These are phyloP conservation scores for Raddia guianensis DNA, from an alignment of 176 grass and related monocot genomes.

Conservation along the genomic window DNA sequence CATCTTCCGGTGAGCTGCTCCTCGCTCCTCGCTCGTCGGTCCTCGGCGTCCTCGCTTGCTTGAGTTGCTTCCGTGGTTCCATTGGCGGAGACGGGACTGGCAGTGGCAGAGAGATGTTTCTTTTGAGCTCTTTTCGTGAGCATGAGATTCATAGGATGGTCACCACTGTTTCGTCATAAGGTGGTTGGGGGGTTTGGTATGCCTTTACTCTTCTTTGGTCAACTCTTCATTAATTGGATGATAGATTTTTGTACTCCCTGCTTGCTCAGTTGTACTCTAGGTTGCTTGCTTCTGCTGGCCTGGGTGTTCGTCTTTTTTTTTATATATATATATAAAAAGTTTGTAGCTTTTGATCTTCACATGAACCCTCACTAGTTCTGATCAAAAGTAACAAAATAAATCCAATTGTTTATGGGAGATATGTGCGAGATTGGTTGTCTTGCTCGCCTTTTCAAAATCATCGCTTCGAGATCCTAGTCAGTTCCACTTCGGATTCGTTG, in stretches of 20 bases:
- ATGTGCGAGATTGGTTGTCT: neutral
- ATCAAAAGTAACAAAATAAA: neutral
- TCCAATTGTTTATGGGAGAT: neutral
- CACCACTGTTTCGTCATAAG: neutral
- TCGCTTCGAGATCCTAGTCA: constrained; percentile 20
- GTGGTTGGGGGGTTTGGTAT: neutral
- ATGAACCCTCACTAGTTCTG: neutral
- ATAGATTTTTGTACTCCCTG: constrained; percentile 8
- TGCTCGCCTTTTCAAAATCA: neutral
- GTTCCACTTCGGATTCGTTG: constrained; percentile 31
- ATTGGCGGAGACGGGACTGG: neutral
- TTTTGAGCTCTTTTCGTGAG: neutral
- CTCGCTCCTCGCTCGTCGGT: neutral
- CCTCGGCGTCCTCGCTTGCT: neutral
- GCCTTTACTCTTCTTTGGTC: neutral
- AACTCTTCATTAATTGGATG: neutral
- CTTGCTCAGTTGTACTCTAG: neutral
- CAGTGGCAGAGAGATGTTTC: neutral
- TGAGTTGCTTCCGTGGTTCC: constrained; percentile 17
- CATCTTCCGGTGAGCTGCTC: constrained; percentile 72
- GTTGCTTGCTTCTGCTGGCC: constrained; percentile 24
- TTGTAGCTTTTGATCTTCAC: neutral
- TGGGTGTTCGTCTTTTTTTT: no score
- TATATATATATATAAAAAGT: no score
- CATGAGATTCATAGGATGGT: constrained; percentile 1